phyloP scores from a whole-genome alignment of 2,329 filamentous ascomycete genomes.

The Fusarium tanahbumbuense region DNA sequence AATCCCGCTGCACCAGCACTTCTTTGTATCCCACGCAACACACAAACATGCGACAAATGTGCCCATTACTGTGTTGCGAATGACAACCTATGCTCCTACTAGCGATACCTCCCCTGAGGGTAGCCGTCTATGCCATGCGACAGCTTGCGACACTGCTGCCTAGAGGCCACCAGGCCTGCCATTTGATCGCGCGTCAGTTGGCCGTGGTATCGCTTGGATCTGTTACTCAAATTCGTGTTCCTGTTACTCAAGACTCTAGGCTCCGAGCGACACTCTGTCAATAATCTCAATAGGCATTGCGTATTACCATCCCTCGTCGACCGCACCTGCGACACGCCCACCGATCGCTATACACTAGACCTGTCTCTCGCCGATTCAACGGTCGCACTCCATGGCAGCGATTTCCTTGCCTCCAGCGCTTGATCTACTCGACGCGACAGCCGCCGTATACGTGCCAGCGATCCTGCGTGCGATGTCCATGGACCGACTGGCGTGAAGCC shows the following conservation, averaged over 20 bases:
- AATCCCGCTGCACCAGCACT: no score
- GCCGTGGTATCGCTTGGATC: neutral
- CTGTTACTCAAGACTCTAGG: neutral
- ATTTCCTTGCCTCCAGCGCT: neutral
- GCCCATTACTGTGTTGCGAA: no score
- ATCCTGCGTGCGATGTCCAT: rapidly evolving
- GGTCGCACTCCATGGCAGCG: neutral
- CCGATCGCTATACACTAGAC: neutral
- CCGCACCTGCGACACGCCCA: neutral
- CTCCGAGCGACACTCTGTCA: neutral
- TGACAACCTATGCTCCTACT: no score
- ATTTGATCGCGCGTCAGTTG: neutral
- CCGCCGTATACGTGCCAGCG: no score
- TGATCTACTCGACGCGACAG: neutral
- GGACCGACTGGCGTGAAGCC: neutral
- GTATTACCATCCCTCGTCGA: neutral
- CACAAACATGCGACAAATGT: no score
- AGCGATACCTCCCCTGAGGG: no score
- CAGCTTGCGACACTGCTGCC: no score
- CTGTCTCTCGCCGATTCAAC: no score
- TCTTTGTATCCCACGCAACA: no score
- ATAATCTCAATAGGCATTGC: neutral
- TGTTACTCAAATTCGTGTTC: neutral
- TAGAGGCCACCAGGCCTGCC: no score
- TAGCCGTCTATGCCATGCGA: no score